Evolutionary conservation across 2,329 filamentous ascomycete genomes (phyloP).

Genomic region (Botrytis tulipae): DNA sequence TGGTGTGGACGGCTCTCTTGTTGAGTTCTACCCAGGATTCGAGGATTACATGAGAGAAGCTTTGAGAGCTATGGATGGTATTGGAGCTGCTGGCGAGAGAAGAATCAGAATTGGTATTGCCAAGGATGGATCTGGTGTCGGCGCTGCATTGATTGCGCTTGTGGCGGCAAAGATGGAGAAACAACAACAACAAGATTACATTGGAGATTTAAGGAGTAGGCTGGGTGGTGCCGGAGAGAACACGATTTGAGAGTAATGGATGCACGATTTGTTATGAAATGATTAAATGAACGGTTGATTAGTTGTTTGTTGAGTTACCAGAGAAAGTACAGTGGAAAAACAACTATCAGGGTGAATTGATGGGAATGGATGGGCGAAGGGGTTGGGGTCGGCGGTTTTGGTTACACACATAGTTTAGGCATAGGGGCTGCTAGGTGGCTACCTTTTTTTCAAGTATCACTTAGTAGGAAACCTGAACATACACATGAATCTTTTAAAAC

Average conservation of each 20-base stretch:
- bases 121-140: slow-evolving; percentile 95
- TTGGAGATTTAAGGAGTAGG: slow-evolving; percentile 20
- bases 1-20: slow-evolving; percentile 89
- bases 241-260: background rate
- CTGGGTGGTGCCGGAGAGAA: background rate
- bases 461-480: background rate
- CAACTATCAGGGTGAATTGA: background rate
- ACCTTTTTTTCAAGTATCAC: background rate
- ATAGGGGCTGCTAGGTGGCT: background rate
- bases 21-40: slow-evolving; percentile 95
- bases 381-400: background rate
- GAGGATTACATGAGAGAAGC: slow-evolving; percentile 84
- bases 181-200: slow-evolving; percentile 26
- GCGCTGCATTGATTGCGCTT: slow-evolving; percentile 89
- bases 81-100: slow-evolving; percentile 76
- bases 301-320: background rate
- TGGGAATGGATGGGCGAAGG: background rate
- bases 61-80: slow-evolving; percentile 70
- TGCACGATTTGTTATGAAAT: slow-evolving; percentile 8
- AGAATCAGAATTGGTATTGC: slow-evolving; percentile 92
- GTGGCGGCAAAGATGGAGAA: slow-evolving; percentile 65
- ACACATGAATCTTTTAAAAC: background rate
- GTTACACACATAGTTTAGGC: slow-evolving; percentile 2
- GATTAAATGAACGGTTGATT: slow-evolving; percentile 5
- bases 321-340: background rate